A percentile compares a stretch with the other conserved stretches of the same genome.
phyloP scores from a whole-genome alignment of 345 rosid species.

The Barbarea vulgaris region DNA sequence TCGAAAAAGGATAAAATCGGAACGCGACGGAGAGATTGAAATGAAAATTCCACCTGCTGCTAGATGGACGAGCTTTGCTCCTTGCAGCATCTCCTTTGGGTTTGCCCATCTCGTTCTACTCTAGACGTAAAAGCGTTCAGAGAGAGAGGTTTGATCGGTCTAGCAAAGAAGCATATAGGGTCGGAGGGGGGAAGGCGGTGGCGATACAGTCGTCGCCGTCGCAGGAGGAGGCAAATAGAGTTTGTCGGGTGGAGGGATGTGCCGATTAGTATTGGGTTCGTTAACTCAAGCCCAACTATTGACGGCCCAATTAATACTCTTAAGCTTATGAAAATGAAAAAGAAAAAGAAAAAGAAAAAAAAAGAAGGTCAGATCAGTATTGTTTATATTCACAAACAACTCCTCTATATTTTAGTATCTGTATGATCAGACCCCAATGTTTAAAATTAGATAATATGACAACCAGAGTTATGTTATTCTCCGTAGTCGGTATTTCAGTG shows the following conservation, averaged over 20 bases:
- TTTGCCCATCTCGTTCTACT: constrained; percentile 58
- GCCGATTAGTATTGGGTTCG: background rate
- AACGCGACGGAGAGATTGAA: background rate
- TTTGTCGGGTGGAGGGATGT: background rate
- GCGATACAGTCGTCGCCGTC: constrained; percentile 30
- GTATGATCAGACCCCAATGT: background rate
- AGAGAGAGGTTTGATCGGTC: constrained; percentile 15
- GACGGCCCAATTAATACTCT: constrained; percentile 15
- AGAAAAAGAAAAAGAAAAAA: too few relatives aligned
- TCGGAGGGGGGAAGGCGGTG: constrained; percentile 34
- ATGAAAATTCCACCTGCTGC: constrained; percentile 68
- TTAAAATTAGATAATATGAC: background rate
- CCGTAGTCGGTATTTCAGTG: background rate
- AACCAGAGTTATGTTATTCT: background rate
- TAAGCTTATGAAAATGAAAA: background rate
- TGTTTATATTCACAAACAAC: background rate
- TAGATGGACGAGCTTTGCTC: constrained; percentile 89
- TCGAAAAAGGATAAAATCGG: background rate
- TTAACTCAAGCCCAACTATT: constrained; percentile 15
- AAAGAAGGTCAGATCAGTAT: background rate
- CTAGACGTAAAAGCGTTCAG: background rate
- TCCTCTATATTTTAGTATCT: background rate
- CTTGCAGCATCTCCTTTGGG: constrained; percentile 80
- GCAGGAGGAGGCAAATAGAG: background rate
- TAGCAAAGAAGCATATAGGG: background rate